phyloP scores from a whole-genome alignment of 2,329 filamentous ascomycete genomes.

The Ilyonectria robusta region DNA sequence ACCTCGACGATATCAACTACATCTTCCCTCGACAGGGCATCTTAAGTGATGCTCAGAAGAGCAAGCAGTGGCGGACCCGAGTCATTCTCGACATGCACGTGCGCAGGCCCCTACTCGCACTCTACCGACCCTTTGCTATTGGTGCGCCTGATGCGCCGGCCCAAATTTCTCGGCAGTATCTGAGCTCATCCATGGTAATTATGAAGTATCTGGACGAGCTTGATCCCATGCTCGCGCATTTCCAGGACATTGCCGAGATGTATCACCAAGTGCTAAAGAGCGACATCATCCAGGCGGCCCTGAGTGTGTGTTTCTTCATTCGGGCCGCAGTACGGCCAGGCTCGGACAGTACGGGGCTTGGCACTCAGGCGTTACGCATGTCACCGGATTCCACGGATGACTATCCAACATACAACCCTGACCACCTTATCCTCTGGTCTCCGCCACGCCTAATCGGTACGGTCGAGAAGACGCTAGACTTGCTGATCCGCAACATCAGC shows the following conservation, averaged over 20 bases:
- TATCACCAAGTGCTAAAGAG: slow-evolving; percentile 67
- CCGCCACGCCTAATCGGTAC: slow-evolving; percentile 57
- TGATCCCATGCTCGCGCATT: slow-evolving; percentile 62
- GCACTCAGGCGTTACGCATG: slow-evolving; percentile 51
- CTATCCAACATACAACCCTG: slow-evolving; percentile 51
- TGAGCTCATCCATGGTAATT: slow-evolving; percentile 69
- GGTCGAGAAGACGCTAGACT: slow-evolving; percentile 64
- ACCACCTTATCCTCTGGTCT: slow-evolving; percentile 60
- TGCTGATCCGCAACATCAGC: slow-evolving; percentile 61
- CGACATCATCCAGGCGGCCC: slow-evolving; percentile 68
- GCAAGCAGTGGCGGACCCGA: slow-evolving; percentile 66
- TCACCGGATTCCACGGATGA: slow-evolving; percentile 55
- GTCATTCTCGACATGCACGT: slow-evolving; percentile 69
- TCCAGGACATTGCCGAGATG: slow-evolving; percentile 64
- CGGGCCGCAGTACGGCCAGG: slow-evolving; percentile 50
- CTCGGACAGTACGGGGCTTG: slow-evolving; percentile 48
- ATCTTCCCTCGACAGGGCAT: slow-evolving; percentile 64
- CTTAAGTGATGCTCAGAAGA: slow-evolving; percentile 60
- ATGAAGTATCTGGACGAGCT: slow-evolving; percentile 69
- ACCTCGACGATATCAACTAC: slow-evolving; percentile 68
- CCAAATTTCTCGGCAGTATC: slow-evolving; percentile 66
- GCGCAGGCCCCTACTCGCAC: slow-evolving; percentile 64
- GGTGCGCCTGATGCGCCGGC: slow-evolving; percentile 64
- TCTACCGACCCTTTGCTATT: slow-evolving; percentile 70
- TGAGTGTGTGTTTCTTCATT: slow-evolving; percentile 71